These are phyloP conservation scores for Phialemoniopsis sp. DNA, from an alignment of 2,329 filamentous ascomycete species.

Conservation along the genomic window DNA sequence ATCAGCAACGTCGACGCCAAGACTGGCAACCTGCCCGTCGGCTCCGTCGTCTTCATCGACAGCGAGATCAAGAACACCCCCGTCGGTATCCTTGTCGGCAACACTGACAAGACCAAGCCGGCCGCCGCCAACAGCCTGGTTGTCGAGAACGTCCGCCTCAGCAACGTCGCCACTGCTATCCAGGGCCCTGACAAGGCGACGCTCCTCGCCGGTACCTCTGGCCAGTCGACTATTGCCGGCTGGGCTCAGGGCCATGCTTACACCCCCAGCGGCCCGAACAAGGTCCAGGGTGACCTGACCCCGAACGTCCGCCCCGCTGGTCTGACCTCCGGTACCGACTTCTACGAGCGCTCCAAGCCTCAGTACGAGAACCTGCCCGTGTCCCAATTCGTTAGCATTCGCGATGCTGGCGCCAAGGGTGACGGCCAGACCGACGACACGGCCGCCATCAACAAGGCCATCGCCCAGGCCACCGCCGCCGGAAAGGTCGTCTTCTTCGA, in stretches of 20 bases:
- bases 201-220: constrained; percentile 41
- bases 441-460: constrained; percentile 59
- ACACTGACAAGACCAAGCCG: constrained; percentile 17
- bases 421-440: constrained; percentile 76
- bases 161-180: constrained; percentile 34
- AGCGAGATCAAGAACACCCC: constrained; percentile 63
- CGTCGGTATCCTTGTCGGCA: constrained; percentile 56
- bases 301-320: constrained; percentile 42
- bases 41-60: constrained; percentile 71
- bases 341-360: constrained; percentile 74
- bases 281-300: constrained; percentile 41
- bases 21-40: constrained; percentile 51
- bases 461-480: constrained; percentile 47
- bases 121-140: constrained; percentile 34
- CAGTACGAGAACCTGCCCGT: constrained; percentile 61
- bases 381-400: constrained; percentile 64
- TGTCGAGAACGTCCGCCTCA: constrained; percentile 43
- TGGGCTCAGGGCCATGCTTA: constrained; percentile 67
- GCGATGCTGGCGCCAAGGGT: constrained; percentile 63
- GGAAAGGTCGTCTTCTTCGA: constrained; percentile 58
- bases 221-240: constrained; percentile 39
- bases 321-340: constrained; percentile 49
- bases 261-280: constrained; percentile 28
- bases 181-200: constrained; percentile 38
- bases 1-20: constrained; percentile 46